Evolutionary conservation across 495 filamentous ascomycete species (phyloP), one percentile per base, ranked within the genome.

Genomic region (Opeltia flavorubescens): DNA sequence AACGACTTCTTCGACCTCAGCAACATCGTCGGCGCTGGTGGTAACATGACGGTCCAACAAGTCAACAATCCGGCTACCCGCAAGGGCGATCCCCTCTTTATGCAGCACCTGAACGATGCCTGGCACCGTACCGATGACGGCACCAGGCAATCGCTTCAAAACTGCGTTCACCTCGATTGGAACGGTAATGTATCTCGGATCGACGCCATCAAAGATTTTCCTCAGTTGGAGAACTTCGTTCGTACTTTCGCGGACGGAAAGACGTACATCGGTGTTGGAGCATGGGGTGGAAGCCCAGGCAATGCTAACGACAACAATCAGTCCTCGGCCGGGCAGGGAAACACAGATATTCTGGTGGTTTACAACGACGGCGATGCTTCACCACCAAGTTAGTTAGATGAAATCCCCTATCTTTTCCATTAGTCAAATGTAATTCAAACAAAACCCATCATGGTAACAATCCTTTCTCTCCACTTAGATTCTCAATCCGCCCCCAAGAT

Each of bases 191-290:
- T 66, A 12, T 57, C 51, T 28, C 55, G 63, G 9, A 66, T 66
- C 23, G 58, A 53, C 17, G 30, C 64, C 15, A 63, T 63, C 49
- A 66, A 67, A 40, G 55, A 62, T 8, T 55, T 50, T 46, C 60
- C 59, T 5, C 53, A 55, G 18, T 47, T 67, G 8, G 63, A 67
- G 42, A 42, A 48, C 23, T 61, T 67, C 30, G 55, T 67, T 26
- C 57, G 63, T 15, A 56, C 57, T 8, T 67, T 67, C 30, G 64
- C 64, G 0, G 54, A 67, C 21, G 64, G 64, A 1, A 64, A 63
- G 21, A 64, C 63, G 2, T 67, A 67, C 35, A 63, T 67, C 36
- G 63, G 64, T n/a, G 61, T 67, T 20, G 64, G 64, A 21, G 59
- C 64, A 44, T 67, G 63, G 64, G 57, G 24, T 21, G 53, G 29